A percentile compares a stretch with the other conserved stretches of the same genome.
phyloP scores from a whole-genome alignment of 2,329 filamentous ascomycete species.

The Polychaeton citri region DNA sequence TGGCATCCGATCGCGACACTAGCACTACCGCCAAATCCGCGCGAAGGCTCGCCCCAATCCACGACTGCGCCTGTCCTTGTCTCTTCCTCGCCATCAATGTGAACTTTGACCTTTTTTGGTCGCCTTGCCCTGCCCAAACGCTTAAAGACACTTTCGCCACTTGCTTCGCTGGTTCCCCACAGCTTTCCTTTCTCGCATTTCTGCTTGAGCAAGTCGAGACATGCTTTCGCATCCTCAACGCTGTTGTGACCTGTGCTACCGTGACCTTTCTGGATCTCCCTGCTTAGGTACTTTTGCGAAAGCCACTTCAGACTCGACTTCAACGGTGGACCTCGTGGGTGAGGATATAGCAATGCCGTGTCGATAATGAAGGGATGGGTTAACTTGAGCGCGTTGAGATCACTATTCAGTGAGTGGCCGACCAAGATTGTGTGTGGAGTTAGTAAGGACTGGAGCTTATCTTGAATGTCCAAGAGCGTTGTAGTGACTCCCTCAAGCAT shows the following conservation, averaged over 20 bases:
- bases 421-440: constrained; percentile 60
- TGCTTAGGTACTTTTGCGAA: constrained; percentile 67
- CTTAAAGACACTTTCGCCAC: constrained; percentile 79
- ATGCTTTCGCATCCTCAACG: constrained; percentile 81
- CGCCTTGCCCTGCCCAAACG: constrained; percentile 45
- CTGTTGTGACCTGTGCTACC: constrained; percentile 72
- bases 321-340: constrained; percentile 75
- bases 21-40: constrained; percentile 45
- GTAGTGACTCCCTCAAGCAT: constrained; percentile 77
- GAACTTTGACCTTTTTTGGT: constrained; percentile 26
- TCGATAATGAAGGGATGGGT: constrained; percentile 91
- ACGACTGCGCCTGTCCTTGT: constrained; percentile 58
- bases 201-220: constrained; percentile 82
- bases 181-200: constrained; percentile 86
- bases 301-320: constrained; percentile 89
- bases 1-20: constrained; percentile 42
- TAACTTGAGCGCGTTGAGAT: constrained; percentile 70
- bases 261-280: constrained; percentile 72
- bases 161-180: constrained; percentile 71
- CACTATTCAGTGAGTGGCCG: constrained; percentile 70
- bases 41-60: constrained; percentile 74
- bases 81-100: constrained; percentile 26
- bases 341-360: constrained; percentile 78
- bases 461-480: constrained; percentile 69
- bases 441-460: constrained; percentile 56